phyloP scores from a whole-genome alignment of 352 stramenopile genomes.

The Blastocystis sp. region DNA sequence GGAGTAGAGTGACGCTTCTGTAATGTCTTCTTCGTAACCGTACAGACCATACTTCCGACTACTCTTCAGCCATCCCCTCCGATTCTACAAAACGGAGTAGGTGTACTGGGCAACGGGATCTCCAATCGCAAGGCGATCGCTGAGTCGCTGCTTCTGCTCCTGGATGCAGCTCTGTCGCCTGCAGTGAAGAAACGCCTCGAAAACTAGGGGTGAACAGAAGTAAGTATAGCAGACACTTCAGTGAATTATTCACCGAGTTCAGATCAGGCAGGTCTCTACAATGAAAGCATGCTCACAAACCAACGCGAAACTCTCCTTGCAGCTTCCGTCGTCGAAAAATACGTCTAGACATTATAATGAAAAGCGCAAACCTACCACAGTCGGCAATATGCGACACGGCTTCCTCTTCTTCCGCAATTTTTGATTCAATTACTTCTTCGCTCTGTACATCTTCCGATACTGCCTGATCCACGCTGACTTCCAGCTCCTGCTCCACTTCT shows the following conservation, averaged over 20 bases:
- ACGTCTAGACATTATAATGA: constrained; percentile 36
- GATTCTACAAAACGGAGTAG: constrained; percentile 35
- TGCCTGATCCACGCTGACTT: constrained; percentile 53
- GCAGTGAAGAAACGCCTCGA: constrained; percentile 31
- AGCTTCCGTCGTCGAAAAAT: constrained; percentile 40
- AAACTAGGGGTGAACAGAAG: constrained; percentile 31
- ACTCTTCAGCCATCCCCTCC: background rate
- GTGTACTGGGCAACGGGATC: constrained; percentile 49
- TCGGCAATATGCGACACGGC: background rate
- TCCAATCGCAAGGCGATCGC: constrained; percentile 3
- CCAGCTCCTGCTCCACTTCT: background rate
- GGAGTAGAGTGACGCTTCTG: background rate
- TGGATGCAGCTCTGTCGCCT: background rate
- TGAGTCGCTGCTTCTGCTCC: background rate
- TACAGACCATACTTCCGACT: constrained; percentile 30
- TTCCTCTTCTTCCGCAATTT: background rate
- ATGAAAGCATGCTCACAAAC: background rate
- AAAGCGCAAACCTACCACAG: constrained; percentile 10
- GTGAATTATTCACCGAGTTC: constrained; percentile 26
- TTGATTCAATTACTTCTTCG: background rate
- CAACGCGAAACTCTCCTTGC: constrained; percentile 58
- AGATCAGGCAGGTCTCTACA: constrained; percentile 21
- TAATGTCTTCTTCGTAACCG: constrained; percentile 21
- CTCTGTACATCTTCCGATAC: too few species aligned
- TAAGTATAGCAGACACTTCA: too few species aligned